A percentile compares a stretch with the other conserved stretches of the same genome.
These are phyloP conservation scores for Zea luxurians DNA, from an alignment of 176 grass and related monocot species.

Conservation along the genomic window DNA sequence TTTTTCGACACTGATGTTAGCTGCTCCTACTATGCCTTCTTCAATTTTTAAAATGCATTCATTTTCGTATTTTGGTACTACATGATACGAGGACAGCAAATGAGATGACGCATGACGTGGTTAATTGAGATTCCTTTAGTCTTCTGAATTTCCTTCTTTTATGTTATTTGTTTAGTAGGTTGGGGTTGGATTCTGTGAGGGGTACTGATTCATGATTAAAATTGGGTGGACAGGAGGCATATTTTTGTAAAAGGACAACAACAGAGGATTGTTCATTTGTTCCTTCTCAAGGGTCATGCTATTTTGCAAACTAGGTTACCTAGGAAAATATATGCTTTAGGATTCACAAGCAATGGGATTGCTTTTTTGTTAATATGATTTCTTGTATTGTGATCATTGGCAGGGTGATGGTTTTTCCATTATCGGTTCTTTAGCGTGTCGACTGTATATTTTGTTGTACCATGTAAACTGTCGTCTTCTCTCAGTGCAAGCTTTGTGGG, in stretches of 20 bases:
- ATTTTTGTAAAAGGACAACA: too few relatives aligned
- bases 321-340: neutral
- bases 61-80: neutral
- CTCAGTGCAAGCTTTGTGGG: conserved; percentile 90
- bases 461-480: conserved; percentile 28
- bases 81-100: neutral
- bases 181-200: neutral
- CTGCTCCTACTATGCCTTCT: neutral
- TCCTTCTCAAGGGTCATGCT: neutral
- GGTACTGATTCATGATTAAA: too few relatives aligned
- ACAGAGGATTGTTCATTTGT: neutral
- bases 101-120: too few relatives aligned
- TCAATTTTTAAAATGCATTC: neutral
- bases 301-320: neutral
- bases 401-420: neutral
- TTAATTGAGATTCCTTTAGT: too few relatives aligned
- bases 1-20: neutral
- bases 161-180: too few relatives aligned
- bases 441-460: neutral
- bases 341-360: neutral
- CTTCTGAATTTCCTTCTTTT: too few relatives aligned
- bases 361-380: neutral
- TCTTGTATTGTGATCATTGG: neutral
- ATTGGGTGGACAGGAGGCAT: too few relatives aligned
- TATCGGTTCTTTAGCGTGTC: neutral